These are phyloP conservation scores for Lichina pygmaea DNA, from an alignment of 495 filamentous ascomycete species.

Conservation along the genomic window DNA sequence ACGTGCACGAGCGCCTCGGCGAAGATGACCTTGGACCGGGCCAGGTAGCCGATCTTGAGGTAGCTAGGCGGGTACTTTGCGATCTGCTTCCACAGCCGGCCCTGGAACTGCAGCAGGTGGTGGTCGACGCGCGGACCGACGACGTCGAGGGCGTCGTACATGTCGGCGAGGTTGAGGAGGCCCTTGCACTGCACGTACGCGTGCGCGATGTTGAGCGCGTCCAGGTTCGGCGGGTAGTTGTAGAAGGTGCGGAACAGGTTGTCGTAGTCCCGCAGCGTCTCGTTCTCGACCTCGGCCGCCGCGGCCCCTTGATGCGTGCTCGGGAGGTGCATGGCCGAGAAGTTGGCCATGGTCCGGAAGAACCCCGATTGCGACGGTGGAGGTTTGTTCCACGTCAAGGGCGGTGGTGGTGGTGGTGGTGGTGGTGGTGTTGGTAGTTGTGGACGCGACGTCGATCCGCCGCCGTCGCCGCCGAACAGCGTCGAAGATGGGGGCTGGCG, in stretches of 20 bases:
- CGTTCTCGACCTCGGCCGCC: conserved; percentile 25
- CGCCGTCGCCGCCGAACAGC: conserved; percentile 18
- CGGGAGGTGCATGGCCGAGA: conserved; percentile 26
- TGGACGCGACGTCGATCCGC: conserved; percentile 5
- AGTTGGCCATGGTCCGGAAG: conserved; percentile 67
- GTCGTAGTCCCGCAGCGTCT: conserved; percentile 68
- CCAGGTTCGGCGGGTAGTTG: conserved; percentile 58
- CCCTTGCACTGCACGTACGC: conserved; percentile 82
- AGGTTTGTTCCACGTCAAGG: conserved; percentile 23
- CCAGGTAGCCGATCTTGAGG: conserved; percentile 65
- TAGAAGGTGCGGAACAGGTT: conserved; percentile 86
- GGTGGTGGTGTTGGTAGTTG: conserved; percentile 4
- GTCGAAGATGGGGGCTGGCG: conserved; percentile 18
- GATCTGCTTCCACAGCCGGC: conserved; percentile 73
- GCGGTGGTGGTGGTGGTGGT: conserved; percentile 11
- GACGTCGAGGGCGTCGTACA: conserved; percentile 72
- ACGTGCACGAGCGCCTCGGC: conserved; percentile 75
- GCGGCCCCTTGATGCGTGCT: conserved; percentile 13
- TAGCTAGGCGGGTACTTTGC: conserved; percentile 83
- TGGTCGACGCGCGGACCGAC: conserved; percentile 81
- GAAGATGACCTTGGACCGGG: conserved; percentile 65
- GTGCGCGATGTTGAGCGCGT: conserved; percentile 63
- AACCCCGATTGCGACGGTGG: conserved; percentile 31
- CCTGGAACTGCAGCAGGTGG: conserved; percentile 73
- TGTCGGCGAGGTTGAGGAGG: conserved; percentile 57